phyloP scores from a whole-genome alignment of 208 protist genomes.

The Trypanosoma scelopori region DNA sequence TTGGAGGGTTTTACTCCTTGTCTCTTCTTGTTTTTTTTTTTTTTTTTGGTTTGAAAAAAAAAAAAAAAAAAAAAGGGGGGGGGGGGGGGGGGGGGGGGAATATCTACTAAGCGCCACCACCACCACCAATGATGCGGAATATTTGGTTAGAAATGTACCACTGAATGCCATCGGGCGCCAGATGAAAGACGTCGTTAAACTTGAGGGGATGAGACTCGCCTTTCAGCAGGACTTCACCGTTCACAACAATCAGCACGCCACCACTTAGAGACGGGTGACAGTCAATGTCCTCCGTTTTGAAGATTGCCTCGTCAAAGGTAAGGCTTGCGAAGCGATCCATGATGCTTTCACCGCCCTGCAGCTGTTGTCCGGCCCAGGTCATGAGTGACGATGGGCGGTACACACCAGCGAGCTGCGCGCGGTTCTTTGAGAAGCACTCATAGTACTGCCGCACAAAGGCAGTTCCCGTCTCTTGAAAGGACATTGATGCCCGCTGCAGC shows the following conservation, averaged over 20 bases:
- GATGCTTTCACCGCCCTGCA: constrained; percentile 82
- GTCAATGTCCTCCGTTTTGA: constrained; percentile 82
- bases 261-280: constrained; percentile 76
- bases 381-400: constrained; percentile 80
- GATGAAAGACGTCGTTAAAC: constrained; percentile 89
- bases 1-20: too few species aligned
- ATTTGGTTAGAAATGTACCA: constrained; percentile 90
- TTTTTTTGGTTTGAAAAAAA: too few species aligned
- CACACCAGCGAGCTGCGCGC: constrained; percentile 63
- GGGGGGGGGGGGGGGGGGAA: too few species aligned
- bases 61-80: too few species aligned
- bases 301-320: constrained; percentile 66
- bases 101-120: too few species aligned
- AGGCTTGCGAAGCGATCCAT: constrained; percentile 80
- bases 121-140: constrained; percentile 87
- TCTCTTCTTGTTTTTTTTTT: too few species aligned
- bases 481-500: constrained; percentile 33
- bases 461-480: constrained; percentile 68
- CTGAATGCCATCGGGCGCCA: constrained; percentile 68
- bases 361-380: constrained; percentile 87
- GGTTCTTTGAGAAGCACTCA: constrained; percentile 68
- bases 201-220: constrained; percentile 82
- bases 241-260: constrained; percentile 80
- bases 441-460: constrained; percentile 88
- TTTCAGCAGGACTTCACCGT: constrained; percentile 81